These are phyloP conservation scores for Eutrema heterophyllum DNA, from an alignment of 345 rosid genomes.

Conservation along the genomic window DNA sequence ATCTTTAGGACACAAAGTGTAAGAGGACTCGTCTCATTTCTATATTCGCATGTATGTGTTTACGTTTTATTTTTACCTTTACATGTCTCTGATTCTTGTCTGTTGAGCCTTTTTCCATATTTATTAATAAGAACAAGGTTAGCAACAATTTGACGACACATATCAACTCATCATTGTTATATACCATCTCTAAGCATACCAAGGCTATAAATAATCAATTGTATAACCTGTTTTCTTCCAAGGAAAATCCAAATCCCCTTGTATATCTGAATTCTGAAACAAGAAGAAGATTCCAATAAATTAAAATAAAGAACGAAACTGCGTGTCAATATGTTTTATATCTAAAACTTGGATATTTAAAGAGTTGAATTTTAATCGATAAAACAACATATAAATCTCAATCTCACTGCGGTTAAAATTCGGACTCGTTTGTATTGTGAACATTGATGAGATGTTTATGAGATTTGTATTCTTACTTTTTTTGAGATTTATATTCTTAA, in stretches of 20 bases:
- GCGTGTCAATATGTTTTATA: too few relatives aligned
- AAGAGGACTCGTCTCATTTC: background rate
- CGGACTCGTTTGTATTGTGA: too few relatives aligned
- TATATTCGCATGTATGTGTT: constrained; percentile 2
- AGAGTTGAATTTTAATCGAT: background rate
- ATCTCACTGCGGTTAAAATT: too few relatives aligned
- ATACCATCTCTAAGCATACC: background rate
- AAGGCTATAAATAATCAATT: background rate
- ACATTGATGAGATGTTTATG: background rate
- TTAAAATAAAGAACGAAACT: too few relatives aligned
- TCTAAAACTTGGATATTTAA: too few relatives aligned
- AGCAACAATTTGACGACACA: constrained; percentile 1
- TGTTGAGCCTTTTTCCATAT: constrained; percentile 14
- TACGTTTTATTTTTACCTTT: background rate
- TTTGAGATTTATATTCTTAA: background rate
- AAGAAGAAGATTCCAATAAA: background rate
- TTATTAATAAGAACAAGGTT: constrained; percentile 19
- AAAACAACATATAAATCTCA: too few relatives aligned
- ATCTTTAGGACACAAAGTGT: constrained; percentile 11
- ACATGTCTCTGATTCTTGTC: background rate
- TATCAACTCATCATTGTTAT: background rate
- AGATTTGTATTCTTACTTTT: background rate
- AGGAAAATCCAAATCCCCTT: background rate
- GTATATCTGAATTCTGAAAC: background rate
- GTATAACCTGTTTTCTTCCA: background rate